phyloP scores from a whole-genome alignment of 306 rosid genomes.

The Canavalia ensiformis region DNA sequence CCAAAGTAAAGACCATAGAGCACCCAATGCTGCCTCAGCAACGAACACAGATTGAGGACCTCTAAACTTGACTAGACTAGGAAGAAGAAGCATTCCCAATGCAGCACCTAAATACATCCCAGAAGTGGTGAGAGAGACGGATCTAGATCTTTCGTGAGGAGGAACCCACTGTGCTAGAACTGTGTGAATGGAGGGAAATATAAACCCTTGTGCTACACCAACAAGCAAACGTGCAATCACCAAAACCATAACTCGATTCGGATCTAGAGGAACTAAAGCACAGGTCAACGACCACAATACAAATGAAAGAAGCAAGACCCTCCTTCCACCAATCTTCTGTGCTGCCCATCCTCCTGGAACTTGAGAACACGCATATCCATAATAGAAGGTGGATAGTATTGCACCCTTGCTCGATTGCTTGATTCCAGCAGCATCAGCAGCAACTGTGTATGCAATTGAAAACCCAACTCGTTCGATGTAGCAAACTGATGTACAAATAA shows the following conservation, averaged over 20 bases:
- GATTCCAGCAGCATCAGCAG: constrained; percentile 80
- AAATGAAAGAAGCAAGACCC: constrained; percentile 84
- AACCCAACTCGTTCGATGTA: constrained; percentile 95
- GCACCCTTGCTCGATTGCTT: constrained; percentile 88
- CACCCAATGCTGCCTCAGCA: constrained; percentile 85
- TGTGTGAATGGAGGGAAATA: constrained; percentile 95
- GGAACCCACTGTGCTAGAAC: constrained; percentile 99
- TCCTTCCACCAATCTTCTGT: constrained; percentile 87
- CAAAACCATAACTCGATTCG: constrained; percentile 62
- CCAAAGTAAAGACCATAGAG: constrained; percentile 87
- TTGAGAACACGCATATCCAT: constrained; percentile 96
- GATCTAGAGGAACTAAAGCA: constrained; percentile 84
- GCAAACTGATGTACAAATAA: constrained; percentile 90
- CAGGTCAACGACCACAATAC: constrained; percentile 88
- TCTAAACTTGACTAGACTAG: constrained; percentile 75
- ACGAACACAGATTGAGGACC: constrained; percentile 93
- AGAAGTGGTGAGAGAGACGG: constrained; percentile 92
- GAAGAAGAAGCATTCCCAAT: constrained; percentile 85
- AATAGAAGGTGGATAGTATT: constrained; percentile 89
- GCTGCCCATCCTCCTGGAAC: constrained; percentile 98
- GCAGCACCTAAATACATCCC: constrained; percentile 99
- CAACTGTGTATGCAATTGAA: constrained; percentile 91
- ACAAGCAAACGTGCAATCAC: constrained; percentile 90
- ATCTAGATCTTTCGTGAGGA: constrained; percentile 94
- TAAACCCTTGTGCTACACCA: constrained; percentile 94